These are phyloP conservation scores for Colletotrichum somersetense DNA, from an alignment of 2,329 filamentous ascomycete species.

Conservation along the genomic window DNA sequence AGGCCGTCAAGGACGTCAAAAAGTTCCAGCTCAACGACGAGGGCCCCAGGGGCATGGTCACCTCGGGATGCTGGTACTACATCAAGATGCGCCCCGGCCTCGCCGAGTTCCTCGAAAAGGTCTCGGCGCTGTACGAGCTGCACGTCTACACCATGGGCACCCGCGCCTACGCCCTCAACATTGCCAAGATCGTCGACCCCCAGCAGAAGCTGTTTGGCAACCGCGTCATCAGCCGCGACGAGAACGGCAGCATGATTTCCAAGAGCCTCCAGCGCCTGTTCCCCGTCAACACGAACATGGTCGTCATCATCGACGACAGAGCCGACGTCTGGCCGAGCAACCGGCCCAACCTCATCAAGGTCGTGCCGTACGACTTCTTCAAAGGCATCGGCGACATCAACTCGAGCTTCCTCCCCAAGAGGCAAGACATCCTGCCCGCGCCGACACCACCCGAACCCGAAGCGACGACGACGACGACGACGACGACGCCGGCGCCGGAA, in stretches of 20 bases:
- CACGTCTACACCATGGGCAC: slow-evolving; percentile 99
- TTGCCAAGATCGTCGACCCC: slow-evolving; percentile 93
- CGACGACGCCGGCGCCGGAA: slow-evolving; percentile 4
- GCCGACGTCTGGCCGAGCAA: slow-evolving; percentile 96
- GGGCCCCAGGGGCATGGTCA: slow-evolving; percentile 74
- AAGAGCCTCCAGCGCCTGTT: slow-evolving; percentile 94
- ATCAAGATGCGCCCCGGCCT: slow-evolving; percentile 96
- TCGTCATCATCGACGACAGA: slow-evolving; percentile 97
- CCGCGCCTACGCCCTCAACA: slow-evolving; percentile 91
- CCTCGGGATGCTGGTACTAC: slow-evolving; percentile 89
- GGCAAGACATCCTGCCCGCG: slow-evolving; percentile 63
- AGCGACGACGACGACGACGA: neutral
- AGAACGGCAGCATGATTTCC: slow-evolving; percentile 91
- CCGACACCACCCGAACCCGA: slow-evolving; percentile 6
- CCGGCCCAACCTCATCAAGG: slow-evolving; percentile 92
- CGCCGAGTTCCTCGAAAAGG: slow-evolving; percentile 80
- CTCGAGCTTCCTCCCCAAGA: slow-evolving; percentile 93
- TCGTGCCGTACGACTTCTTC: slow-evolving; percentile 97
- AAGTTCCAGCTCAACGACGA: slow-evolving; percentile 93
- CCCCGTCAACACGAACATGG: slow-evolving; percentile 98
- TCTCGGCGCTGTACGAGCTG: slow-evolving; percentile 88
- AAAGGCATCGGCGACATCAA: slow-evolving; percentile 99
- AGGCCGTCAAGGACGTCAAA: slow-evolving; percentile 88
- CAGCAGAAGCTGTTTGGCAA: slow-evolving; percentile 91
- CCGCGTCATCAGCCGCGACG: slow-evolving; percentile 94